Evolutionary conservation across 2,329 filamentous ascomycete species (phyloP).

Genomic region (Ceratocystiopsis minuta): DNA sequence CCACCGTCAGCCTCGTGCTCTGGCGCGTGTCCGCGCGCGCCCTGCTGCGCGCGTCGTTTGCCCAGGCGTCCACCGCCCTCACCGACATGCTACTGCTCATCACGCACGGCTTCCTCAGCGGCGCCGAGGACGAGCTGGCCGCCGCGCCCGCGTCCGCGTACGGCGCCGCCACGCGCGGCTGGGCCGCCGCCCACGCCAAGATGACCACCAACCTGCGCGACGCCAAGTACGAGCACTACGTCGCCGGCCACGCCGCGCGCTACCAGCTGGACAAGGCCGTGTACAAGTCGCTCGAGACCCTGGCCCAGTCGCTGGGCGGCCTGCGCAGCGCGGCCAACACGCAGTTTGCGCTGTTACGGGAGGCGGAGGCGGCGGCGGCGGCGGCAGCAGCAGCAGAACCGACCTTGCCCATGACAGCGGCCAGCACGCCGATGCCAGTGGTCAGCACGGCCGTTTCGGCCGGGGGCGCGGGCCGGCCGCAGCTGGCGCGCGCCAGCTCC

Average conservation of each 20-base stretch:
- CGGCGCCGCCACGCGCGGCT: conserved; percentile 39
- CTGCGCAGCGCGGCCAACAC: conserved; percentile 76
- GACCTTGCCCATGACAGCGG: not conserved
- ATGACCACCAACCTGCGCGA: conserved; percentile 67
- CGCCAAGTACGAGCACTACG: conserved; percentile 76
- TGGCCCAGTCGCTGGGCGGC: conserved; percentile 80
- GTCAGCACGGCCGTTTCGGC: not conserved
- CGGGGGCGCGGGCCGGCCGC: conserved; percentile 5
- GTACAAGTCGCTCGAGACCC: conserved; percentile 65
- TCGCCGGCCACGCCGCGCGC: conserved; percentile 59
- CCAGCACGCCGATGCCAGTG: not conserved
- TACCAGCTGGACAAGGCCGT: conserved; percentile 65
- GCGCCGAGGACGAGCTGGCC: conserved; percentile 56
- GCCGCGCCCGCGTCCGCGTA: conserved; percentile 42
- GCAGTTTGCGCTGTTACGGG: conserved; percentile 69
- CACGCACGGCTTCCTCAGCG: conserved; percentile 66
- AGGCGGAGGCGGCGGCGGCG: conserved; percentile 21
- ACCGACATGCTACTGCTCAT: conserved; percentile 70
- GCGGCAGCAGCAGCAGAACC: not conserved
- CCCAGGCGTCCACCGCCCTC: conserved; percentile 54
- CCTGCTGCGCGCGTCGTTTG: conserved; percentile 55
- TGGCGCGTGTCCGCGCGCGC: conserved; percentile 62
- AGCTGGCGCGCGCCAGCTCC: conserved; percentile 13
- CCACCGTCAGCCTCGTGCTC: conserved; percentile 57
- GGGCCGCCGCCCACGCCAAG: conserved; percentile 47